Evolutionary conservation across 2,329 filamentous ascomycete genomes (phyloP), one percentile per base, ranked within the genome.

Genomic region (Colletotrichum chlorophyti): DNA sequence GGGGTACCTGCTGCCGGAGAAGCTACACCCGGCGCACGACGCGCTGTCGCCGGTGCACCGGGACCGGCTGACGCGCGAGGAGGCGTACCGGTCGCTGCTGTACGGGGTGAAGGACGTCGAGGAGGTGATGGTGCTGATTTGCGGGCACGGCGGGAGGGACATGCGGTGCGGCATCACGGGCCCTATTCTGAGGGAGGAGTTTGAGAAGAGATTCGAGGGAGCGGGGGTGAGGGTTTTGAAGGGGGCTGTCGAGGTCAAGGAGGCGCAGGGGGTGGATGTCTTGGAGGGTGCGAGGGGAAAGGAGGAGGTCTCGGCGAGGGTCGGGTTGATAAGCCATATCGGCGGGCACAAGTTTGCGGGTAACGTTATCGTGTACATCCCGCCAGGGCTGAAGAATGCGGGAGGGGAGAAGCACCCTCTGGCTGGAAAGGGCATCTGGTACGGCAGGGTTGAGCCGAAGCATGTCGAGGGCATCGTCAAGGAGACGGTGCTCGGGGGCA

Each of bases 261-360:
- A 48, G 15, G 41, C 17, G 7, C 27, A 26, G 15, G 38, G 35
- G 47, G 45, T 43, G n/a, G 54, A 2, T 4, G 8, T 61, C 64
- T 9, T 52, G 32, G 1, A 38, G 51, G 40, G 58, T 61, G 66
- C 65, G 5, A 59, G 58, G 15, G 17, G 34, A n/a, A 29, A 3
- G 35, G 24, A 46, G 42, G 14, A 64, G 63, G 64, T 59, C 6
- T 76, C 80, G 1, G 89, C 86, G 2, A 77, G 87, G 43, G 83
- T 93, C 0, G 91, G 85, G 0, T 67, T 89, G 52, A 90, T 93
- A 53, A 91, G 88, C 60, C 91, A 96, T 66, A 87, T 96, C 50
- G 91, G 91, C 1, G 91, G 91, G 0, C 91, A 96, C 73, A 93
- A 93, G 70, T 94, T 89, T 70, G 91, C 91, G 0, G 91, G 91